Conservation (phyloP, 306 rosid species). For the Glycyrrhiza uralensis region DNA sequence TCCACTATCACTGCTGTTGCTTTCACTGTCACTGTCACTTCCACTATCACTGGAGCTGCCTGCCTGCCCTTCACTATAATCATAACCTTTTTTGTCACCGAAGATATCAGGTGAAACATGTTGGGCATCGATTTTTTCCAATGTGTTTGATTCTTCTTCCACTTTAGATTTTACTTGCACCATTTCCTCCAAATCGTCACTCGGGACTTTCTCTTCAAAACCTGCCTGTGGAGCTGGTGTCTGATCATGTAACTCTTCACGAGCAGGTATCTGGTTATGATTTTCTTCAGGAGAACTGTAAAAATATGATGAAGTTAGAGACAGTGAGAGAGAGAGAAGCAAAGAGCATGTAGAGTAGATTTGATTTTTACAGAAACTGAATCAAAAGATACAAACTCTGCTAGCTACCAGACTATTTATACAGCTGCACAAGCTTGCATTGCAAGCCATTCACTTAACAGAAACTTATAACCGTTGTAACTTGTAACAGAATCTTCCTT, state of each 20-base stretch:
- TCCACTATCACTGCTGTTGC: conserved; percentile 84
- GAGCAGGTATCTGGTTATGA: conserved; percentile 45
- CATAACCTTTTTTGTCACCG: conserved; percentile 66
- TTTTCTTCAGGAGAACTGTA: conserved; percentile 81
- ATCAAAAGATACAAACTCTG: neutral
- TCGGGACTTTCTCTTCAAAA: conserved; percentile 49
- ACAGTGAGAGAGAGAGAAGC: neutral
- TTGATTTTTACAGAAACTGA: conserved; percentile 5
- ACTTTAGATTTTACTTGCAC: conserved; percentile 39
- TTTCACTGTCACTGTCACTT: conserved; percentile 86
- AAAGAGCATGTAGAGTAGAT: neutral
- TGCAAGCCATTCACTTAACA: neutral
- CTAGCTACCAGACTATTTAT: neutral
- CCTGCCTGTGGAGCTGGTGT: conserved; percentile 46
- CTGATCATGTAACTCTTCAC: conserved; percentile 58
- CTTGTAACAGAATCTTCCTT: neutral
- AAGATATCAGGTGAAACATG: conserved; percentile 58
- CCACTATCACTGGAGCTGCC: conserved; percentile 85
- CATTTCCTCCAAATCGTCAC: conserved; percentile 47
- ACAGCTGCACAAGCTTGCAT: neutral
- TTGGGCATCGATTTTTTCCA: conserved; percentile 46
- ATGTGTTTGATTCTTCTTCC: conserved; percentile 50
- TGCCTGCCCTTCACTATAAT: conserved; percentile 59
- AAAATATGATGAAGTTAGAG: neutral
- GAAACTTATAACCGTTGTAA: neutral